Base-by-base conservation (phyloP, 768 basidiomycete species). In the Serendipita sp. region DNA sequence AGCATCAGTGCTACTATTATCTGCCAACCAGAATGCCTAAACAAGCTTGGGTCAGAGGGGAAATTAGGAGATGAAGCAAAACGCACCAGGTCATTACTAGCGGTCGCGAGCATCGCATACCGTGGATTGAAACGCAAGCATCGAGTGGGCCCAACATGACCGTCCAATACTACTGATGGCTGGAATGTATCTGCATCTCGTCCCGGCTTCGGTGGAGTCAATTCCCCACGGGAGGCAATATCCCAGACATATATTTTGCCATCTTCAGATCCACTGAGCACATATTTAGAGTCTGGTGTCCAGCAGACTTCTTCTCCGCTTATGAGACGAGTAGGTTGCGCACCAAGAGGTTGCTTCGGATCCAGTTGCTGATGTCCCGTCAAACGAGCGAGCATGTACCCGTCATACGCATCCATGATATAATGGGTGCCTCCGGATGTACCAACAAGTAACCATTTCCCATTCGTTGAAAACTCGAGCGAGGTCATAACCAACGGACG, bases 381-480 rank as follows among this genome's bases (percentile, higher is more conserved):
- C 31, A 99, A 76, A 71, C 94, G 88, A 5, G 86, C 88, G 4
- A 96, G 75, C 3, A 96, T 74, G 66, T 81, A 78, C 0, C 95
- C 90, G 62, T 90, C 86, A 71, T 87, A 98, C 0, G 91, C 84
- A 70, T 99, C 96, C 65, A 98, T 68, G 61, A 99, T 79, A 69
- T 98, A 98, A 73, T 99, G 96, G 2, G 86, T 88, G 69, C 88
- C 83, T 4, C 88, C 88, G 2, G 92, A 89, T 67, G 96, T 97
- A 41, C 96, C 94, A 17, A 95, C 84, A 26, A 99, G 80, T 28
- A 99, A 76, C 68, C 85, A 90, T 70, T 90, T 89, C 48, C 91
- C 92, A 69, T 94, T 88, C 34, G 87, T 82, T 13, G 91, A 94
- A 75, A 98, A 98, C 1, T 84, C 75, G 67, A 96, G 77, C 11